These are phyloP conservation scores for Cutaneotrichosporon sp. DNA, from an alignment of 1,284 basidiomycete species.

Conservation along the genomic window DNA sequence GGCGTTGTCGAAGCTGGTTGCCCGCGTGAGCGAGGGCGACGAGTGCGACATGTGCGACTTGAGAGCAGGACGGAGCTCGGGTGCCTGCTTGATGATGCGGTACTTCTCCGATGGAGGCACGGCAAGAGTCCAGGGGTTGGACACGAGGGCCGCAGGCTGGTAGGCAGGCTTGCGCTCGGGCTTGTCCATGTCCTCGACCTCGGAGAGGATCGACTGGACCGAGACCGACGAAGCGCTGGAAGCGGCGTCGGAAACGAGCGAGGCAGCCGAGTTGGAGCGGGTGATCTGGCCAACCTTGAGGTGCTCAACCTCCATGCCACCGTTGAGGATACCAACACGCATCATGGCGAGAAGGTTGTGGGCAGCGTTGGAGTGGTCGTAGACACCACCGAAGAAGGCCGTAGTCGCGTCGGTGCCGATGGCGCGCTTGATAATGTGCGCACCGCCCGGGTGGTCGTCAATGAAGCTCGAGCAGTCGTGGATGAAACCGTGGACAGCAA, in stretches of 20 bases:
- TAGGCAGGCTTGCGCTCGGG: conserved; percentile 20
- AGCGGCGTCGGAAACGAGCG: conserved; percentile 25
- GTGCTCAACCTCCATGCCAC: conserved; percentile 64
- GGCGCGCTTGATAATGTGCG: conserved; percentile 57
- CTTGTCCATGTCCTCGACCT: conserved; percentile 15
- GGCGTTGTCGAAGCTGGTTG: conserved; percentile 7
- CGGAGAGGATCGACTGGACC: conserved; percentile 30
- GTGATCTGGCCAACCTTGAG: conserved; percentile 37
- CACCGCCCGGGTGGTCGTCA: conserved; percentile 84
- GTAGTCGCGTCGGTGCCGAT: conserved; percentile 81
- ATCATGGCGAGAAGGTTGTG: conserved; percentile 77
- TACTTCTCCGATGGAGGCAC: conserved; percentile 46
- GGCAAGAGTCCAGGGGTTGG: conserved; percentile 30
- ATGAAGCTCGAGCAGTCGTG: conserved; percentile 82
- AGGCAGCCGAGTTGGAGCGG: conserved; percentile 12
- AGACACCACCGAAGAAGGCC: conserved; percentile 89
- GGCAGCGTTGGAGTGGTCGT: conserved; percentile 88
- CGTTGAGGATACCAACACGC: conserved; percentile 78
- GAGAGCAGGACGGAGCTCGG: conserved; percentile 41
- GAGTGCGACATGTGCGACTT: conserved; percentile 11
- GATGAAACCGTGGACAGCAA: conserved; percentile 83
- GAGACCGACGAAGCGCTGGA: conserved; percentile 36
- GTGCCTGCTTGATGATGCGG: conserved; percentile 36
- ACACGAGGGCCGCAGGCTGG: conserved; percentile 42
- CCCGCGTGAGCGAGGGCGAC: conserved; percentile 13